Evolutionary conservation across 1,284 basidiomycete genomes (phyloP), one percentile per base, ranked within the genome.

Genomic region (Trichosporon asahii): DNA sequence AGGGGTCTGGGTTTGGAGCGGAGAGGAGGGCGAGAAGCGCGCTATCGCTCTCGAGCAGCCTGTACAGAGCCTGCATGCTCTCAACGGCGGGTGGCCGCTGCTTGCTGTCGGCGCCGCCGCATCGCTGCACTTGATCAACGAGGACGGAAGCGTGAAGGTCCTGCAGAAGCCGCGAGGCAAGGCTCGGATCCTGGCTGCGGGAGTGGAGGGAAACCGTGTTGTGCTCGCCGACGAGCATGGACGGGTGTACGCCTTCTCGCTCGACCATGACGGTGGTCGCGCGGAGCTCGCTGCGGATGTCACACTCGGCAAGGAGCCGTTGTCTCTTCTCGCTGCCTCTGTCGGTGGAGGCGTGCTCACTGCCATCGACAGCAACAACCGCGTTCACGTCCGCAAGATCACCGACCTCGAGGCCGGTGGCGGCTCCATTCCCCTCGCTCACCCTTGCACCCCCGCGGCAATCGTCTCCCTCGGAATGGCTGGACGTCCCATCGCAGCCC

Each of bases 1-100:
- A 49, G 73, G 72, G 8, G 12, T 82, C 1, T 83, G 80, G 80
- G 66, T 79, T 0, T 83, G 81, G 82, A 71, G 63, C 31, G 80
- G 80, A 1, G 80, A 84, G 44, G 80, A 80, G 29, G 73, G 73
- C 1, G 75, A 76, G 64, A 77, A 78, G 70, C 65, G 70, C 27
- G 64, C 68, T 1, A 68, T 71, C 3, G 4, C 61, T 12, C 60
- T 69, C 21, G 64, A 46, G 14, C n/a, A 66, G 23, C 53, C 70
- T n/a, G 72, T 68, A n/a, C 66, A 70, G n/a, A 66, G 64, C 3
- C 40, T 73, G 5, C 69, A 69, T 61, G 57, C 33, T 9, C 21
- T 61, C 18, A 46, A 57, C 23, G 60, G 65, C 1, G 66, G 46
- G 6, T 73, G 72, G 72, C 72, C 72, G 4, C 33, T 73, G 44